phyloP scores from a whole-genome alignment of 345 rosid species.

The Eucalyptus cloeziana region DNA sequence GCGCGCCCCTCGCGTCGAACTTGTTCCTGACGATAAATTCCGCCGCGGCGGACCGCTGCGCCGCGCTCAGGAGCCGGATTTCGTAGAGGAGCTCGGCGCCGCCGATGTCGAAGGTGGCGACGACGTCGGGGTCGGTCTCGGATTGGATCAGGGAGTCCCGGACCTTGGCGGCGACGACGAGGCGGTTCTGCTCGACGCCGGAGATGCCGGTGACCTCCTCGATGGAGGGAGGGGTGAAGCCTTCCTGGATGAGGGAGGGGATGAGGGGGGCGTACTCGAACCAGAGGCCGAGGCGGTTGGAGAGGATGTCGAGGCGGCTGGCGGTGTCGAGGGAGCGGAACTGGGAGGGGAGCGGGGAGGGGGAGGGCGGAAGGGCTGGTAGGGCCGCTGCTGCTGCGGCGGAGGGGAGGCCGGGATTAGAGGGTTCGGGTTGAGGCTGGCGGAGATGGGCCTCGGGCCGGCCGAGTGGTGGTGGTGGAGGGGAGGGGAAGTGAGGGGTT shows the following conservation, averaged over 20 bases:
- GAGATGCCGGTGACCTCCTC: slow-evolving; percentile 77
- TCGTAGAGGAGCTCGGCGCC: slow-evolving; percentile 81
- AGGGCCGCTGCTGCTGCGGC: slow-evolving; percentile 1
- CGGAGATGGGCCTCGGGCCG: not conserved
- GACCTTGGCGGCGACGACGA: slow-evolving; percentile 72
- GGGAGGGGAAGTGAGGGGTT: not conserved
- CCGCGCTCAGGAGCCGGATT: slow-evolving; percentile 45
- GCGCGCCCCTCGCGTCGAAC: slow-evolving; percentile 45
- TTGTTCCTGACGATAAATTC: slow-evolving; percentile 18
- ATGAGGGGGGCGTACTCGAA: slow-evolving; percentile 80
- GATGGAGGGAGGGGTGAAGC: slow-evolving; percentile 53
- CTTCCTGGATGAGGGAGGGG: slow-evolving; percentile 64
- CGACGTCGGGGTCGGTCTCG: slow-evolving; percentile 34
- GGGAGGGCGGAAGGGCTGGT: slow-evolving; percentile 95
- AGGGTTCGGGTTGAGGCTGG: not conserved
- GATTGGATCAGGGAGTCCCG: slow-evolving; percentile 57
- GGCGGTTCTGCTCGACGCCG: slow-evolving; percentile 76
- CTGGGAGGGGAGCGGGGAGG: slow-evolving; percentile 61
- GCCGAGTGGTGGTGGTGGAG: not conserved
- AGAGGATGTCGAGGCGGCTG: slow-evolving; percentile 55
- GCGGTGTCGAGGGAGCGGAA: slow-evolving; percentile 57
- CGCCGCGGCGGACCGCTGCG: slow-evolving; percentile 57
- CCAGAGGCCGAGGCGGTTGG: slow-evolving; percentile 78
- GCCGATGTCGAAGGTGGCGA: slow-evolving; percentile 48
- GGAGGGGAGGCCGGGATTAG: not conserved